Evolutionary conservation across 1,284 basidiomycete species (phyloP).

Genomic region (Bondarzewia mesenterica): DNA sequence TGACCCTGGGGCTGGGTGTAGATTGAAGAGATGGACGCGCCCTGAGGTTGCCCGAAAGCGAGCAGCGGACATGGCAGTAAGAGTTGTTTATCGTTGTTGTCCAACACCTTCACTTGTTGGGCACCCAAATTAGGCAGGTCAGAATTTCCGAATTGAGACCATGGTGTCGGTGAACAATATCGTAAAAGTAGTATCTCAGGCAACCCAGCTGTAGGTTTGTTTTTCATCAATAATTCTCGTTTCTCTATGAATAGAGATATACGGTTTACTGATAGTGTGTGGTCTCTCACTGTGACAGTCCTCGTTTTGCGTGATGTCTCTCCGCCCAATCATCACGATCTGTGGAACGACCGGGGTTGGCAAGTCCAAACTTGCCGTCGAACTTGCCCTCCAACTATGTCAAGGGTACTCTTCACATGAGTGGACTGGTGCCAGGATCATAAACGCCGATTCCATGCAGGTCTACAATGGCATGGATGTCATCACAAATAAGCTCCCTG

Average conservation of each 20-base stretch:
- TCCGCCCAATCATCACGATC: slow-evolving; percentile 70
- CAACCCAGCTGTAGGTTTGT: too few relatives aligned
- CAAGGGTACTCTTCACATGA: slow-evolving; percentile 21
- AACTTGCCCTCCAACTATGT: slow-evolving; percentile 65
- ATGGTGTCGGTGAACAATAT: too few relatives aligned
- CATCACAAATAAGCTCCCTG: slow-evolving; percentile 91
- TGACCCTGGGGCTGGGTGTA: slow-evolving; percentile 53
- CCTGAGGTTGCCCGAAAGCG: neutral
- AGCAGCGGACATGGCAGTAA: neutral
- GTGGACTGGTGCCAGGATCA: slow-evolving; percentile 64
- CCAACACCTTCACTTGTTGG: too few relatives aligned
- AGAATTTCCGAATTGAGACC: too few relatives aligned
- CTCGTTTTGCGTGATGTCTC: too few relatives aligned
- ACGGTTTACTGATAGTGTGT: too few relatives aligned
- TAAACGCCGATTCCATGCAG: slow-evolving; percentile 99
- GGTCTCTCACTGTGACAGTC: too few relatives aligned
- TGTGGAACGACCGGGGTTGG: slow-evolving; percentile 96
- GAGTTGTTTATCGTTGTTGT: too few relatives aligned
- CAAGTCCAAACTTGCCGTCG: slow-evolving; percentile 89
- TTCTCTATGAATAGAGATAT: too few relatives aligned
- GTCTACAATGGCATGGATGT: slow-evolving; percentile 91
- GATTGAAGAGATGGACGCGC: slow-evolving; percentile 43
- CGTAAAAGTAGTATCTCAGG: too few relatives aligned
- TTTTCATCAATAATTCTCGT: too few relatives aligned
- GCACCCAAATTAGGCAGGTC: too few relatives aligned